Evolutionary conservation across 768 basidiomycete genomes (phyloP).

Genomic region (Lentinus brumalis): DNA sequence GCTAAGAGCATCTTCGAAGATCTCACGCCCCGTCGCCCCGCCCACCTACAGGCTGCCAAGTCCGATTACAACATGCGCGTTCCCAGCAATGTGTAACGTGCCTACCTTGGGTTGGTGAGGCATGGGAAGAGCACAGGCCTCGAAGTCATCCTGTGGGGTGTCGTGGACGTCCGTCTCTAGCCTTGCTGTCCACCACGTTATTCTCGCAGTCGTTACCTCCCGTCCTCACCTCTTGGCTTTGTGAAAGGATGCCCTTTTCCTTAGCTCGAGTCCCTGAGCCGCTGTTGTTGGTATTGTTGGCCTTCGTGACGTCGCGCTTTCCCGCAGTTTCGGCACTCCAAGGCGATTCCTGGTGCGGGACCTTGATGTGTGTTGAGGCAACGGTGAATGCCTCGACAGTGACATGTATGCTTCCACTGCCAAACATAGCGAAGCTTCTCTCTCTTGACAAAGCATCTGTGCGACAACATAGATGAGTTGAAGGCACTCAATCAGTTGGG

Average conservation of each 20-base stretch:
- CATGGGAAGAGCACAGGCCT: conserved; percentile 6
- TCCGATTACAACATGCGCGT: neutral
- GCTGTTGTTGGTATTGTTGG: conserved; percentile 4
- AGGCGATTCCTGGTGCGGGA: conserved; percentile 47
- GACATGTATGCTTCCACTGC: conserved; percentile 42
- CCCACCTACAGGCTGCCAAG: neutral
- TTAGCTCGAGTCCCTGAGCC: conserved; percentile 12
- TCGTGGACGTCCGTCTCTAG: neutral
- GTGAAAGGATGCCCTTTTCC: conserved; percentile 2
- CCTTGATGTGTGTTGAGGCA: conserved; percentile 50
- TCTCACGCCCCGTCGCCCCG: neutral
- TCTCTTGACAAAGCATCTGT: conserved; percentile 1
- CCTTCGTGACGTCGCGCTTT: conserved; percentile 15
- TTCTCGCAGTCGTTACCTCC: neutral
- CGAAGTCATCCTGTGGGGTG: neutral
- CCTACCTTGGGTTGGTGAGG: neutral
- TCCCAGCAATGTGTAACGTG: conserved; percentile 5
- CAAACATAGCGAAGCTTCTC: neutral
- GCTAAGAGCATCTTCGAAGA: neutral
- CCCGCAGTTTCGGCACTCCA: conserved; percentile 35
- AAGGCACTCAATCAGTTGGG: conserved; percentile 44
- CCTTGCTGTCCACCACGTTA: conserved; percentile 1
- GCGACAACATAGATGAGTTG: conserved; percentile 42
- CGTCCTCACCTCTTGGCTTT: conserved; percentile 4
- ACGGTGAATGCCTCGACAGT: conserved; percentile 43